Evolutionary conservation across 2,329 filamentous ascomycete species (phyloP).

Genomic region (Akanthomyces uredinophilus): DNA sequence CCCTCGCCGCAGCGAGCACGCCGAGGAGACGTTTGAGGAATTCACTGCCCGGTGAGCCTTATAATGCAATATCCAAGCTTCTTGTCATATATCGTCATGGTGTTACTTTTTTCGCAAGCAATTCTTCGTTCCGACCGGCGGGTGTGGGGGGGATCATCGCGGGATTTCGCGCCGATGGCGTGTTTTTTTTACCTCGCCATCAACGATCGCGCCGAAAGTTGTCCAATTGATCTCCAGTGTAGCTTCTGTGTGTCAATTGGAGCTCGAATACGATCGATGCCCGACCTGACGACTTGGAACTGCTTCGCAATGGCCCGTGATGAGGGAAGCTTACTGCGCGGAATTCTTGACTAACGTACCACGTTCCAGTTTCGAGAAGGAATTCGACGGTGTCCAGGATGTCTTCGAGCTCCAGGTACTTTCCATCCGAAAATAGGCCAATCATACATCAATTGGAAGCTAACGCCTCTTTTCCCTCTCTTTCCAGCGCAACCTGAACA

Average conservation of each 20-base stretch:
- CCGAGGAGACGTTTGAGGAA: slow-evolving; percentile 98
- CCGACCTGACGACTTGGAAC: background rate
- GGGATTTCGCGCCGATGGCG: slow-evolving; percentile 10
- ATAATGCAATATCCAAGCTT: background rate
- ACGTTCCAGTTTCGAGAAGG: slow-evolving; percentile 85
- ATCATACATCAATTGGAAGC: background rate
- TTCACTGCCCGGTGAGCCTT: slow-evolving; percentile 88
- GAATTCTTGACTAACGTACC: slow-evolving; percentile 9
- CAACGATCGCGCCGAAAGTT: background rate
- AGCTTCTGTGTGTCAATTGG: background rate
- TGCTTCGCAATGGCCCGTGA: background rate
- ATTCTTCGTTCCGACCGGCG: background rate
- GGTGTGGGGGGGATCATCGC: background rate
- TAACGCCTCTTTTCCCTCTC: slow-evolving; percentile 12
- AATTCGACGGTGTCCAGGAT: slow-evolving; percentile 95
- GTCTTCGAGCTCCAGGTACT: slow-evolving; percentile 99
- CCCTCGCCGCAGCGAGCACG: slow-evolving; percentile 57
- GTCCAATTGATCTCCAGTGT: background rate
- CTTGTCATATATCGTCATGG: background rate
- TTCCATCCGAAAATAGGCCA: slow-evolving; percentile 10
- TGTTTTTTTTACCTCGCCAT: background rate
- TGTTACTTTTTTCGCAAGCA: background rate
- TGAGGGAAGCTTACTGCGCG: slow-evolving; percentile 23
- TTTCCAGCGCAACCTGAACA: slow-evolving; percentile 97
- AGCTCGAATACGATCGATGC: background rate